Conservation (phyloP, 768 basidiomycete genomes). For the Tubosaeta brunneosetosa region DNA sequence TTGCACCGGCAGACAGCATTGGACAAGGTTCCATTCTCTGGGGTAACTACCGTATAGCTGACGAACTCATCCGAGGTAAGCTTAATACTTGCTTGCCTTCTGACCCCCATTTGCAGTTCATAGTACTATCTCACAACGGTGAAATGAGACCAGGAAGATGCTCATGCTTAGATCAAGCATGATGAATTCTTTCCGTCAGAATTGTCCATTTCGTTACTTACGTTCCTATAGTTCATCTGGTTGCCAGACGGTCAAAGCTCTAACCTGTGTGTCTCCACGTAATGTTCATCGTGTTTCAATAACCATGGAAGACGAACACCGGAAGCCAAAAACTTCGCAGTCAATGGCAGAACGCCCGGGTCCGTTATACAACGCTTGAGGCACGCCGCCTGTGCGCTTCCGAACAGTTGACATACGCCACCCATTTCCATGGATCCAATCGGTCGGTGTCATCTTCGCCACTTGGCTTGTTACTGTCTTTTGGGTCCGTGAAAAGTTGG, state of each 20-base stretch:
- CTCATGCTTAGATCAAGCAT: slow-evolving; percentile 62
- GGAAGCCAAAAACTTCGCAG: neutral
- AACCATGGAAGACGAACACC: neutral
- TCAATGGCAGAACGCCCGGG: neutral
- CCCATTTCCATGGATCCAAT: slow-evolving; percentile 36
- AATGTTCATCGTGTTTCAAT: neutral
- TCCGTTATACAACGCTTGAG: neutral
- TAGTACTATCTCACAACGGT: slow-evolving; percentile 50
- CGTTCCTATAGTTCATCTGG: neutral
- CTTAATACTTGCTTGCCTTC: too few relatives aligned
- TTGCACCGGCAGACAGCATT: neutral
- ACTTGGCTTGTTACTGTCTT: neutral
- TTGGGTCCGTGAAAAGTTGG: neutral
- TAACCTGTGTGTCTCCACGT: neutral
- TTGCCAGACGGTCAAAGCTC: neutral
- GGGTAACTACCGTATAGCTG: too few relatives aligned
- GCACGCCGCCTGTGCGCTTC: neutral
- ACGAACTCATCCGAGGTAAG: too few relatives aligned
- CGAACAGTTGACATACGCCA: slow-evolving; percentile 1
- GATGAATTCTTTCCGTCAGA: neutral
- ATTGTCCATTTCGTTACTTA: neutral
- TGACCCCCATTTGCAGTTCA: neutral
- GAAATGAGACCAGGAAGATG: slow-evolving; percentile 72
- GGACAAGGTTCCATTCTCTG: neutral
- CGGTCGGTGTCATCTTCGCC: neutral